Evolutionary conservation across 805 yeast species (phyloP).

Genomic region (Cyberlindnera sargentensis): DNA sequence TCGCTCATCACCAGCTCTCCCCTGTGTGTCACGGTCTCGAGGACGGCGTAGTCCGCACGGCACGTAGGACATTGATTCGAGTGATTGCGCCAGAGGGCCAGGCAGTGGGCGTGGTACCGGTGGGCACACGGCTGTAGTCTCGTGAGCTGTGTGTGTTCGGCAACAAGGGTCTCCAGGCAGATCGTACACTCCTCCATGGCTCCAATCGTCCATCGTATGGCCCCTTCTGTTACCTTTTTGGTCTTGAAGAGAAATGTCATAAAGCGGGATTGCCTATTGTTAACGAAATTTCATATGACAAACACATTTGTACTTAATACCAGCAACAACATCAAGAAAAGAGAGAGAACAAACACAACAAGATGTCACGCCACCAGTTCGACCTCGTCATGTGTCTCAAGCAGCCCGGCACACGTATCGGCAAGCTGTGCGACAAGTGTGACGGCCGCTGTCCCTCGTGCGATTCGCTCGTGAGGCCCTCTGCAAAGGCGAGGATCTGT

Average conservation of each 20-base stretch:
- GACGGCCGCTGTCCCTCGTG: slow-evolving; percentile 91
- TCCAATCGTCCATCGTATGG: no score
- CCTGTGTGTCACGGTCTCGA: slow-evolving; percentile 26
- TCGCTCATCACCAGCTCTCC: slow-evolving; percentile 10
- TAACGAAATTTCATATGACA: no score
- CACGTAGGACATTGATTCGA: slow-evolving; percentile 61
- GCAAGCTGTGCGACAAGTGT: slow-evolving; percentile 73
- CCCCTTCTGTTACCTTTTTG: no score
- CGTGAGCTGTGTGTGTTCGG: slow-evolving; percentile 15
- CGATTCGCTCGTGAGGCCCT: slow-evolving; percentile 76
- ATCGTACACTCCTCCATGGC: slow-evolving; percentile 42
- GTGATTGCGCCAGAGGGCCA: slow-evolving; percentile 47
- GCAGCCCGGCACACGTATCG: slow-evolving; percentile 71
- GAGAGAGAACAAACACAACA: no score
- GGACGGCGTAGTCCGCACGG: slow-evolving; percentile 36
- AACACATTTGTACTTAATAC: not conserved
- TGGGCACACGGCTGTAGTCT: slow-evolving; percentile 44
- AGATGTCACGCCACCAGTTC: slow-evolving; percentile 84
- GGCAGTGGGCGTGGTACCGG: slow-evolving; percentile 49
- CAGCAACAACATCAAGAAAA: not conserved
- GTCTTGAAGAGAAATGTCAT: no score
- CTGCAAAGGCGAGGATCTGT: slow-evolving; percentile 62
- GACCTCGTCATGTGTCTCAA: slow-evolving; percentile 80
- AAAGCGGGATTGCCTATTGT: no score
- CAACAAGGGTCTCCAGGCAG: slow-evolving; percentile 39